Percentiles rank a stretch among this genome's conserved stretches.
Conservation (phyloP, 768 basidiomycete genomes). For the Gautieria morchelliformis region DNA sequence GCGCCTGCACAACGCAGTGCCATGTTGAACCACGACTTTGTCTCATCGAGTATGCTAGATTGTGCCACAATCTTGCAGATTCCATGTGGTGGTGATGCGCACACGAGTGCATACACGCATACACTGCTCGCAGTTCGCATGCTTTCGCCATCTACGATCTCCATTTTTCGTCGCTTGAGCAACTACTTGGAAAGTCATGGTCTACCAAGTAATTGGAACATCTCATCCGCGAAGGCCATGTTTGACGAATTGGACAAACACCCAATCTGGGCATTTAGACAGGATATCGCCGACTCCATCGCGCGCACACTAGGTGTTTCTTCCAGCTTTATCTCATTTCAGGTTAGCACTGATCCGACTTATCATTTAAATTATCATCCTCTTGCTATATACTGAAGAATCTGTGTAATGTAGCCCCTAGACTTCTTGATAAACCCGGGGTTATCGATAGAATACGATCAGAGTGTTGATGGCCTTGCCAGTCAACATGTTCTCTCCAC, state of each 20-base stretch:
- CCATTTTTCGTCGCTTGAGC: background rate
- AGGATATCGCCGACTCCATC: background rate
- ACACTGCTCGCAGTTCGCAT: background rate
- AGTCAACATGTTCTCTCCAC: background rate
- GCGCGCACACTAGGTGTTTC: slow-evolving; percentile 22
- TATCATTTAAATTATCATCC: slow-evolving; percentile 10
- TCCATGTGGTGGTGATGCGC: background rate
- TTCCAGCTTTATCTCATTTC: slow-evolving; percentile 27
- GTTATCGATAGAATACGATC: background rate
- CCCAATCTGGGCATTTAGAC: background rate
- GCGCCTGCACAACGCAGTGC: background rate
- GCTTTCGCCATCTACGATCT: background rate
- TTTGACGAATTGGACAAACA: background rate
- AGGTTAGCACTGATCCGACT: slow-evolving; percentile 33
- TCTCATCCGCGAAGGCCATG: background rate
- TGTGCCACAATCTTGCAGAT: background rate
- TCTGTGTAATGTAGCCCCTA: slow-evolving; percentile 34
- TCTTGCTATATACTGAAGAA: slow-evolving; percentile 4
- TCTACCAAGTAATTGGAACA: background rate
- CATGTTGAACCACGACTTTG: background rate
- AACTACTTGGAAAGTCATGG: background rate
- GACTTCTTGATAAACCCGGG: slow-evolving; percentile 35
- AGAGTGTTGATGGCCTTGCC: background rate
- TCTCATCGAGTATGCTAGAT: background rate
- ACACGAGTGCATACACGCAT: background rate